Percentiles rank a stretch among this genome's conserved stretches.
Conservation (phyloP, 768 basidiomycete species). For the Podaxis sp. region DNA sequence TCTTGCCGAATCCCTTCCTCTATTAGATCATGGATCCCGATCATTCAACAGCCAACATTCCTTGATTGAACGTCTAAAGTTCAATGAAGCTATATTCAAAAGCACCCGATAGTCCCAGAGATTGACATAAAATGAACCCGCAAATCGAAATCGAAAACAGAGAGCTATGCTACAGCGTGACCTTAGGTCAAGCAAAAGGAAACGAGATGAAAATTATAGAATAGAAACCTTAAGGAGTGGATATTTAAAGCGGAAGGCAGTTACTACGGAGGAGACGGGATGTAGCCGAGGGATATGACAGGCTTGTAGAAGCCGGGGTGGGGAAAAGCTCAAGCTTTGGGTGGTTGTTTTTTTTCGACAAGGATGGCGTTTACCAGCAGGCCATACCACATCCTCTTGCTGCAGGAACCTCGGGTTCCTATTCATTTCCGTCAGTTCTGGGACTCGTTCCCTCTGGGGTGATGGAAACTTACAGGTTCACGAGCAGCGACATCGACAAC, state of each 20-base stretch:
- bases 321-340: background rate
- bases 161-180: slow-evolving; percentile 8
- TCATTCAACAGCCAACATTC: background rate
- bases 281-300: background rate
- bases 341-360: background rate
- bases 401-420: background rate
- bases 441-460: background rate
- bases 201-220: background rate
- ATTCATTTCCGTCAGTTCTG: background rate
- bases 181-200: slow-evolving; percentile 6
- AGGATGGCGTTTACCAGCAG: slow-evolving; percentile 1
- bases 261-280: background rate
- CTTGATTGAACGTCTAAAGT: background rate
- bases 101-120: background rate
- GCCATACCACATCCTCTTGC: slow-evolving; percentile 4
- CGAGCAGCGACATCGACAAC: slow-evolving; percentile 6
- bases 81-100: background rate
- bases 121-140: background rate
- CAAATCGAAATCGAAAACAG: background rate
- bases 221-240: background rate
- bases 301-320: background rate
- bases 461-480: slow-evolving; percentile 5
- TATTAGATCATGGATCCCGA: background rate
- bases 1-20: background rate
- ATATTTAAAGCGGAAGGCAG: background rate